Evolutionary conservation across 768 basidiomycete genomes (phyloP).

Genomic region (Pilatotrama ljubarskyi): DNA sequence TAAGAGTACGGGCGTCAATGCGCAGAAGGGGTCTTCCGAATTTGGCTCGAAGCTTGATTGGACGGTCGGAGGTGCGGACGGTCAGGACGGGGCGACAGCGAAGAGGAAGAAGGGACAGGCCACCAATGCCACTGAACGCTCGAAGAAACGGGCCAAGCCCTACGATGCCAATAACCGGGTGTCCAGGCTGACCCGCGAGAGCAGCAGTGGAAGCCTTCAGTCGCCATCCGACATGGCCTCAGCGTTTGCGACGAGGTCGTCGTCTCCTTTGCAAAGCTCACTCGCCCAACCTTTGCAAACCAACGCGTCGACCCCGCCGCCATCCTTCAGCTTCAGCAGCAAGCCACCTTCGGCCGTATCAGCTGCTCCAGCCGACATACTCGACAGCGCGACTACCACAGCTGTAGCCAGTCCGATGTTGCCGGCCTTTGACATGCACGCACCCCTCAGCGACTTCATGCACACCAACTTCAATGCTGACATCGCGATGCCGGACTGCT

Average conservation of each 20-base stretch:
- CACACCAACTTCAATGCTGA: slow-evolving; percentile 21
- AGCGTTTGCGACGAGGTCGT: slow-evolving; percentile 31
- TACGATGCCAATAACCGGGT: slow-evolving; percentile 48
- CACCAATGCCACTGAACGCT: slow-evolving; percentile 27
- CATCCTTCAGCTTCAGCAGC: not conserved
- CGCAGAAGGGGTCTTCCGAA: slow-evolving; percentile 24
- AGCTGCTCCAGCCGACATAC: not conserved
- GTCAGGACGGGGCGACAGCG: slow-evolving; percentile 37
- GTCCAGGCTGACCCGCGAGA: slow-evolving; percentile 29
- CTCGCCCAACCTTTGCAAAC: not conserved
- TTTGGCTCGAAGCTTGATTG: slow-evolving; percentile 17
- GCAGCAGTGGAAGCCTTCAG: slow-evolving; percentile 32
- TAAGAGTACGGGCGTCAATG: slow-evolving; percentile 61
- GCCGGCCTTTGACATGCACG: slow-evolving; percentile 12
- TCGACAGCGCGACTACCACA: slow-evolving; percentile 9
- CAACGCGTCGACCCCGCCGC: slow-evolving; percentile 5
- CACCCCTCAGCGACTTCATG: slow-evolving; percentile 12
- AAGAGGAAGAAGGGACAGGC: slow-evolving; percentile 52
- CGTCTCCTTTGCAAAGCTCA: slow-evolving; percentile 30
- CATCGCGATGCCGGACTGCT: slow-evolving; percentile 26
- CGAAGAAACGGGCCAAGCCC: slow-evolving; percentile 68
- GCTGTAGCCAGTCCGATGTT: slow-evolving; percentile 12
- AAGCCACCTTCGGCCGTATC: not conserved
- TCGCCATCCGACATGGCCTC: slow-evolving; percentile 33
- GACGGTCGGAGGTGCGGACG: slow-evolving; percentile 16